Percentiles rank a stretch among this genome's conserved stretches.
Conservation (phyloP, 2,329 filamentous ascomycete genomes). For the Nothophaeocryptopus gaeumannii region DNA sequence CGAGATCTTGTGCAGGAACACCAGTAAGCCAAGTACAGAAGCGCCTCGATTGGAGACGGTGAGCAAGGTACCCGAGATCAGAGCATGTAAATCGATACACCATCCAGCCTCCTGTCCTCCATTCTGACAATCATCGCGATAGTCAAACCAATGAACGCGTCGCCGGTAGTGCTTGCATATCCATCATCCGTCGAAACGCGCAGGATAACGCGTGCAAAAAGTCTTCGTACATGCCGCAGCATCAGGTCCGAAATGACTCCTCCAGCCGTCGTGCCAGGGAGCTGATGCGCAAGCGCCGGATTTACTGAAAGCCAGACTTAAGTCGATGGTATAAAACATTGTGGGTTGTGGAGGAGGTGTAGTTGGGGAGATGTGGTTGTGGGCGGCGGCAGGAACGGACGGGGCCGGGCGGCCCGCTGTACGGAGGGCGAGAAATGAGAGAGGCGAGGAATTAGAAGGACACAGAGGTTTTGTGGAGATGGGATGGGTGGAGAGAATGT, state of each 20-base stretch:
- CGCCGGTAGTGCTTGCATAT: neutral
- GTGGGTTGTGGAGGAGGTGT: too few species aligned
- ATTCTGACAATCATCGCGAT: neutral
- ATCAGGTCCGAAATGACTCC: too few species aligned
- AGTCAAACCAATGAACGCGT: neutral
- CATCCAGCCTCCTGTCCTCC: neutral
- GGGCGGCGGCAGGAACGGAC: neutral
- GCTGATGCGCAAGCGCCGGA: neutral
- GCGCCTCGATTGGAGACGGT: too few species aligned
- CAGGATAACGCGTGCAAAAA: conserved; percentile 1
- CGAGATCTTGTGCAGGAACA: too few species aligned
- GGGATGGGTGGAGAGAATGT: too few species aligned
- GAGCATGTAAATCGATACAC: neutral
- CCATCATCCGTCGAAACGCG: neutral
- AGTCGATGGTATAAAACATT: neutral
- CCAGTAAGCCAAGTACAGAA: too few species aligned
- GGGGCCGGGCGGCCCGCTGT: too few species aligned
- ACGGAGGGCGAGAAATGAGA: neutral
- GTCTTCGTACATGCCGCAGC: neutral
- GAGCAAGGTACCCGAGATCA: neutral
- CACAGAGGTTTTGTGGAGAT: too few species aligned
- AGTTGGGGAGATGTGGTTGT: neutral
- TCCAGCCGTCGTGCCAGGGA: neutral
- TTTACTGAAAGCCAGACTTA: neutral
- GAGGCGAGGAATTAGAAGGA: neutral